These are phyloP conservation scores for Claviceps sp. DNA, from an alignment of 2,329 filamentous ascomycete species.

Conservation along the genomic window DNA sequence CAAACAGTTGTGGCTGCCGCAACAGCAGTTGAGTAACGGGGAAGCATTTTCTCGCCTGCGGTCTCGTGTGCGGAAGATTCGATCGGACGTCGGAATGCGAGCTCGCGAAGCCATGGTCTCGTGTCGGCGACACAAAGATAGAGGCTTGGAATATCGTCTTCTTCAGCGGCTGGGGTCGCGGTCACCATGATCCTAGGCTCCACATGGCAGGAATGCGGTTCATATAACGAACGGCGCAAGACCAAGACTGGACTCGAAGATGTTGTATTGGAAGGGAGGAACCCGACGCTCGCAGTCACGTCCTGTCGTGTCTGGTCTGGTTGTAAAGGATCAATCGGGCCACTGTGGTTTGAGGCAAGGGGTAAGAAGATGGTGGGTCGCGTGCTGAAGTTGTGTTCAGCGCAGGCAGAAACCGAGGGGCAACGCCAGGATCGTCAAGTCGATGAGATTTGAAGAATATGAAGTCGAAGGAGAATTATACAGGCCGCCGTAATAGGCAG, in stretches of 20 bases:
- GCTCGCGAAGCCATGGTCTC: slow-evolving; percentile 4
- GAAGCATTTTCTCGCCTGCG: slow-evolving; percentile 12
- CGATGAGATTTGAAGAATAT: background rate
- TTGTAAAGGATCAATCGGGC: background rate
- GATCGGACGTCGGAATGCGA: slow-evolving; percentile 5
- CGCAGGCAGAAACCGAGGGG: background rate
- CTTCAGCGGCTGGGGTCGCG: slow-evolving; percentile 1
- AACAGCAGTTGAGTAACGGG: slow-evolving; percentile 58
- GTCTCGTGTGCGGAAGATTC: slow-evolving; percentile 11
- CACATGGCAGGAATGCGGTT: background rate
- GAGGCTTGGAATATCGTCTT: background rate
- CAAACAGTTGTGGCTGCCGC: slow-evolving; percentile 65
- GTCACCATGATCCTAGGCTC: slow-evolving; percentile 6
- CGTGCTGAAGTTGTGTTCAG: background rate
- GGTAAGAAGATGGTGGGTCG: background rate
- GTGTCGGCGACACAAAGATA: slow-evolving; percentile 5
- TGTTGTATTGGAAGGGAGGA: background rate
- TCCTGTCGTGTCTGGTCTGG: background rate
- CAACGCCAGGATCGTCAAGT: background rate
- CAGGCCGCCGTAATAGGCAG: background rate
- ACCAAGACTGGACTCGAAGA: background rate
- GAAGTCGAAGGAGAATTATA: background rate
- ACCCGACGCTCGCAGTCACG: background rate
- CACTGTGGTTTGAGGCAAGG: background rate
- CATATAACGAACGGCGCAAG: background rate